Percentiles rank a stretch among this genome's conserved stretches.
These are phyloP conservation scores for Pythium volutum DNA, from an alignment of 352 stramenopile genomes.

Conservation along the genomic window DNA sequence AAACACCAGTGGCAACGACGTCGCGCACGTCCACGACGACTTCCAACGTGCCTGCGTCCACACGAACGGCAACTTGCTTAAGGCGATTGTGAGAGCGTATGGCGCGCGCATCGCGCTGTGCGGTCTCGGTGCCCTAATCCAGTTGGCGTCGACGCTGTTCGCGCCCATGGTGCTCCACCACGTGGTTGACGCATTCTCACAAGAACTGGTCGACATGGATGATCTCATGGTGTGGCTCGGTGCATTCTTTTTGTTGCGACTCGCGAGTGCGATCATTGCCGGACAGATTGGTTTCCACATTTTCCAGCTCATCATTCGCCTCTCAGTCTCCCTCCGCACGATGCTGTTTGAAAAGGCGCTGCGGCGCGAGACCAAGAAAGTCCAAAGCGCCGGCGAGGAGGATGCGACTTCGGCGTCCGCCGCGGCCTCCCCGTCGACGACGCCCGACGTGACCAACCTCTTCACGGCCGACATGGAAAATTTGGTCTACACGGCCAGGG, in stretches of 20 bases:
- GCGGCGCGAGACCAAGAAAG: constrained; percentile 24
- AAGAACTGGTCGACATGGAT: constrained; percentile 26
- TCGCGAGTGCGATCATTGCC: constrained; percentile 30
- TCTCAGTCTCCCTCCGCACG: constrained; percentile 35
- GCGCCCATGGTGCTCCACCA: constrained; percentile 43
- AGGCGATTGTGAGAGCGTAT: constrained; percentile 28
- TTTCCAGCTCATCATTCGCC: constrained; percentile 28
- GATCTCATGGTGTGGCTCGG: constrained; percentile 30
- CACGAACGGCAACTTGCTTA: constrained; percentile 27
- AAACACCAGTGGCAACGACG: constrained; percentile 29
- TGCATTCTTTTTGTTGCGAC: constrained; percentile 38
- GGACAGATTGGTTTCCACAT: constrained; percentile 29
- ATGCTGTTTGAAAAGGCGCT: constrained; percentile 46
- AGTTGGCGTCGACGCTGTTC: constrained; percentile 33
- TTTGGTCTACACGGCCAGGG: constrained; percentile 32
- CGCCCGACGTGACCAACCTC: constrained; percentile 91
- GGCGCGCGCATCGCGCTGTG: constrained; percentile 28
- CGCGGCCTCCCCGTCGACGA: too few relatives aligned
- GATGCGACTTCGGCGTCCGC: too few relatives aligned
- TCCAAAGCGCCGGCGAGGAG: too few relatives aligned
- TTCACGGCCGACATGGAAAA: constrained; percentile 88
- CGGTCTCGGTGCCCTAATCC: constrained; percentile 30
- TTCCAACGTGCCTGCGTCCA: constrained; percentile 26
- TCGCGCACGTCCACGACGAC: constrained; percentile 22
- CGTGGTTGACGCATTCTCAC: constrained; percentile 35